phyloP scores from a whole-genome alignment of 768 basidiomycete species.

The Cystofilobasidium bisporidii region DNA sequence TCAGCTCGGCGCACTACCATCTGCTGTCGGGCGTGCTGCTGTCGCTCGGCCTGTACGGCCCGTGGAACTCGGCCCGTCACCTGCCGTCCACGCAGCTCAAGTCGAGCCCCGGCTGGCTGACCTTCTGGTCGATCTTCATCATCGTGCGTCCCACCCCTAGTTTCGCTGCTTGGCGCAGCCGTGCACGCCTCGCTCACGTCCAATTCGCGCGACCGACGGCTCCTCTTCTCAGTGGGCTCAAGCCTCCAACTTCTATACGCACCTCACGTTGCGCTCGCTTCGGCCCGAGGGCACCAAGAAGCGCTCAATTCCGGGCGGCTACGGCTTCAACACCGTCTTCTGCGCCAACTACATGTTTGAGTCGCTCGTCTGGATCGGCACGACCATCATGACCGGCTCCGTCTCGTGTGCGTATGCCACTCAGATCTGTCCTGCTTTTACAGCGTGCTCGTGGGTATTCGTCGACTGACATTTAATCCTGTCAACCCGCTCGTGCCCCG shows the following conservation, averaged over 20 bases:
- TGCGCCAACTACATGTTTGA: slow-evolving; percentile 96
- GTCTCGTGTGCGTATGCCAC: slow-evolving; percentile 55
- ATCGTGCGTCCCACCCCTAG: slow-evolving; percentile 50
- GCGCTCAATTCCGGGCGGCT: slow-evolving; percentile 83
- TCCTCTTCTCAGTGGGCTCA: slow-evolving; percentile 82
- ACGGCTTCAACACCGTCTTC: slow-evolving; percentile 77
- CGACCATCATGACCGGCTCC: slow-evolving; percentile 69
- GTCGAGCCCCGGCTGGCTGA: slow-evolving; percentile 59
- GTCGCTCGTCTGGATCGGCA: slow-evolving; percentile 59
- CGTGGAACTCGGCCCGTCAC: slow-evolving; percentile 59
- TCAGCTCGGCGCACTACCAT: slow-evolving; percentile 82
- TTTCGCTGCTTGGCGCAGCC: background rate
- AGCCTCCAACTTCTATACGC: slow-evolving; percentile 71
- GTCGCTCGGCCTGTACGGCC: slow-evolving; percentile 70
- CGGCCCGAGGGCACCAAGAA: slow-evolving; percentile 66
- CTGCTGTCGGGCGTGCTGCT: slow-evolving; percentile 66
- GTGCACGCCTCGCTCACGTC: background rate
- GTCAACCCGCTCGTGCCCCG: slow-evolving; percentile 36
- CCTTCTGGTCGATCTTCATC: slow-evolving; percentile 59
- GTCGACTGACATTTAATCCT: background rate
- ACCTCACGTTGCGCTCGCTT: slow-evolving; percentile 69
- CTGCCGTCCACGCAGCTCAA: slow-evolving; percentile 54
- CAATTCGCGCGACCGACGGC: too few species aligned
- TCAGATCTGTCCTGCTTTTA: too few species aligned
- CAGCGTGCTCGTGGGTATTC: background rate